Conservation (phyloP, 805 yeast genomes). For the Kazachstania africana region DNA sequence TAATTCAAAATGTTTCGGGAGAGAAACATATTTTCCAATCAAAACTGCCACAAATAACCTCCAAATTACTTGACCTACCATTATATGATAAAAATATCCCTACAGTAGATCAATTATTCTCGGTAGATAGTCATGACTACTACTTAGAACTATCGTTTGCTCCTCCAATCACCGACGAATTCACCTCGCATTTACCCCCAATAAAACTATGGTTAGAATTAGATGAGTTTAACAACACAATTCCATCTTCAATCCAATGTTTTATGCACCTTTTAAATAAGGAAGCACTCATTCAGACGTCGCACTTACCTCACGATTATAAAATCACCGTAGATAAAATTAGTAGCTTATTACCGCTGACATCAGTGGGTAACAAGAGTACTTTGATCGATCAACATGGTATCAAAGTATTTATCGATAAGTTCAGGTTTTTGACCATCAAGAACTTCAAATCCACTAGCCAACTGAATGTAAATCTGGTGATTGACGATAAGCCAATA, state of each 20-base stretch:
- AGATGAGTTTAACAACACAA: conserved; percentile 18
- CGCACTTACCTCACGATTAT: conserved; percentile 17
- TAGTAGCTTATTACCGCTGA: conserved; percentile 1
- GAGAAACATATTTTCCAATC: conserved; percentile 13
- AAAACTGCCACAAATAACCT: conserved; percentile 13
- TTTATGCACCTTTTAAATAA: conserved; percentile 13
- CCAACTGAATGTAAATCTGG: conserved; percentile 1
- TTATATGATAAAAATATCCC: conserved; percentile 6
- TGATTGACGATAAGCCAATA: neutral
- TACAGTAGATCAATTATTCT: conserved; percentile 6
- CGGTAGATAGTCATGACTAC: conserved; percentile 22
- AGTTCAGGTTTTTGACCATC: conserved; percentile 3
- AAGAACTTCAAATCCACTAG: neutral
- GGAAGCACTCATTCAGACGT: conserved; percentile 14
- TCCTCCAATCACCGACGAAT: too few species aligned
- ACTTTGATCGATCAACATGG: conserved; percentile 37
- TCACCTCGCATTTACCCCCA: conserved; percentile 2
- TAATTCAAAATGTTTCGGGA: conserved; percentile 4
- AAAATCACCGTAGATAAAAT: conserved; percentile 6
- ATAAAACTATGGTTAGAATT: conserved; percentile 23
- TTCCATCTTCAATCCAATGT: conserved; percentile 14
- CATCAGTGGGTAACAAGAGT: too few species aligned
- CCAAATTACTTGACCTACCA: conserved; percentile 15
- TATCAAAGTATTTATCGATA: conserved; percentile 28
- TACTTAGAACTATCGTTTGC: conserved; percentile 19